These are phyloP conservation scores for Wickerhamiella sergipiensis DNA, from an alignment of 805 yeast species.

Conservation along the genomic window DNA sequence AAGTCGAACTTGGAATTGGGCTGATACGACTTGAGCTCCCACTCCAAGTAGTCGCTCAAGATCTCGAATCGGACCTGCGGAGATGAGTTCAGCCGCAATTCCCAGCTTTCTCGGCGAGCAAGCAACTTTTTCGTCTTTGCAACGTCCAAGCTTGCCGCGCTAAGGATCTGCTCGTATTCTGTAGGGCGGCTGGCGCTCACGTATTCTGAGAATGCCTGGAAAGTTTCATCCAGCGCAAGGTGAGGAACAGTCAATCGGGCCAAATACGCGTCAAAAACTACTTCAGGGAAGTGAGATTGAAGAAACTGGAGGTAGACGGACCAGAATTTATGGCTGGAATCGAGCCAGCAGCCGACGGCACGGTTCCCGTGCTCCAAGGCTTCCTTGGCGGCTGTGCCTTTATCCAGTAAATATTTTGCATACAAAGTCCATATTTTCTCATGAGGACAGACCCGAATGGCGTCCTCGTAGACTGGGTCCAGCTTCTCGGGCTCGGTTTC, in stretches of 20 bases:
- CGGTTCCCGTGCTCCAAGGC: background rate
- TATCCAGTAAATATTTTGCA: background rate
- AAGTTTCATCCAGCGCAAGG: background rate
- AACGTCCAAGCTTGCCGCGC: background rate
- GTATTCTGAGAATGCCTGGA: background rate
- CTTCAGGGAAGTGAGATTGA: background rate
- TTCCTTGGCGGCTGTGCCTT: background rate
- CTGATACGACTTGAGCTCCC: background rate
- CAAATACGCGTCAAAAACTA: background rate
- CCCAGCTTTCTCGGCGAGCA: constrained; percentile 1
- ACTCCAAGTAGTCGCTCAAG: background rate
- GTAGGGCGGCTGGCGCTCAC: background rate
- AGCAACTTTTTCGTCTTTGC: background rate
- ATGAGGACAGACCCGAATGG: background rate
- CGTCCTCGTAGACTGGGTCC: background rate
- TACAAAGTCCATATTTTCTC: background rate
- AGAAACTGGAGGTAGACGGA: background rate
- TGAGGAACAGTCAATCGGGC: background rate
- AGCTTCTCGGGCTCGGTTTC: background rate
- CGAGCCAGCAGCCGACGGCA: background rate
- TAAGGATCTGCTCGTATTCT: background rate
- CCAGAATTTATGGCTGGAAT: background rate
- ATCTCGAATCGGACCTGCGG: background rate
- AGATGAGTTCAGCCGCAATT: background rate
- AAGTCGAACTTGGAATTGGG: background rate